Evolutionary conservation across 345 rosid species (phyloP), one percentile per base, ranked within the genome.

Genomic region (Euclidium syriacum): DNA sequence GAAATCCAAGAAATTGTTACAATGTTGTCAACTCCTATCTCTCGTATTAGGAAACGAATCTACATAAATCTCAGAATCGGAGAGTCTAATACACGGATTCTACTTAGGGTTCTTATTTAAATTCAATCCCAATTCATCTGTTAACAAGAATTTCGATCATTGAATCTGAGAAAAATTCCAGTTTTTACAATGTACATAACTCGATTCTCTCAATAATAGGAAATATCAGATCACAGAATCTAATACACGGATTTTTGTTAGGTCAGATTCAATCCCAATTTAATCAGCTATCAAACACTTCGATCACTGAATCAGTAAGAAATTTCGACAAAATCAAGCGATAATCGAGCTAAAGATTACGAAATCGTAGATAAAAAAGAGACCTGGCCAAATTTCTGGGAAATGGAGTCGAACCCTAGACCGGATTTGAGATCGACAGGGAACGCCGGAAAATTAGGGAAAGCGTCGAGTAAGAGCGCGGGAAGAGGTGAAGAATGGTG

Each of bases 381-480:
- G 9, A 86, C 94, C 94, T 72, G 85, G 17, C 91, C 92, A 33
- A 91, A 91, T 44, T 71, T 42, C 5, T 66, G 73, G 0, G 89
- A 62, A 68, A 92, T 66, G 49, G 79, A 58, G 7, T 75, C 60
- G 70, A 88, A 61, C 7, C 96, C 96, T 0, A 67, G 56, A 0
- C 94, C 94, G 15, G 88, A 67, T 32, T 58, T 70, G 75, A 88
- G 64, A 79, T 92, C 95, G 49, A 86, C 84, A 11, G 42, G 82
- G 56, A 86, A 91, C n/a, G 80, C 58, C 26, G 58, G 73, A 43
- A 71, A 77, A 35, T 25, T 64, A 59, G 92, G 88, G 10, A 88
- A 35, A 25, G 82, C 79, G n/a, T 78, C 73, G 68, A 81, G 78
- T 63, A 91, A 52, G 3, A 68, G 58, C 27, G 29, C 77, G 20